Percentiles rank a stretch among this genome's conserved stretches.
phyloP scores from a whole-genome alignment of 805 yeast species.

The Blastobotrys parvus region DNA sequence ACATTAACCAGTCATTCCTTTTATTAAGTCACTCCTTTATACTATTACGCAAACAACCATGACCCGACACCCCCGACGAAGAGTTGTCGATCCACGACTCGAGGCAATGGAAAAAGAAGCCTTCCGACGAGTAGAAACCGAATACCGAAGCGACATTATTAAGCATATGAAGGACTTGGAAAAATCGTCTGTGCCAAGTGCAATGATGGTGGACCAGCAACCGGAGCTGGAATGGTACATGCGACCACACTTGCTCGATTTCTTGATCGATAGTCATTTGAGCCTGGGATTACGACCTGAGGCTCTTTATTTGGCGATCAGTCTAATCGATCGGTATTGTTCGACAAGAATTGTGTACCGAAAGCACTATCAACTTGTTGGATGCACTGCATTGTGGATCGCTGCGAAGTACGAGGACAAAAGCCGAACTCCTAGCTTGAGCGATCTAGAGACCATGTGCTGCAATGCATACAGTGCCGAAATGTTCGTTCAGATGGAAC shows the following conservation, averaged over 20 bases:
- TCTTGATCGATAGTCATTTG: conserved; percentile 57
- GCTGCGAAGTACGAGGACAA: conserved; percentile 77
- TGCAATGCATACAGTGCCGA: conserved; percentile 55
- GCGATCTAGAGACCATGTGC: conserved; percentile 65
- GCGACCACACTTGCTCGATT: conserved; percentile 71
- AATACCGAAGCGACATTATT: conserved; percentile 31
- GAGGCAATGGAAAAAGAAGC: conserved; percentile 13
- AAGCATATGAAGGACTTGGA: conserved; percentile 30
- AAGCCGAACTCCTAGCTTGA: conserved; percentile 63
- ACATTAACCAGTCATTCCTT: not conserved
- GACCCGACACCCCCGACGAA: not conserved
- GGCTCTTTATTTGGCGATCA: conserved; percentile 61
- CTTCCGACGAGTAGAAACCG: conserved; percentile 21
- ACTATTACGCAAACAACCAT: not conserved
- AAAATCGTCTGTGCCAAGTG: conserved; percentile 33
- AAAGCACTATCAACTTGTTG: conserved; percentile 83
- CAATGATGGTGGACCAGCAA: conserved; percentile 62
- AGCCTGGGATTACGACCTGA: conserved; percentile 56
- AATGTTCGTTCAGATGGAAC: conserved; percentile 68
- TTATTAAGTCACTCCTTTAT: not conserved
- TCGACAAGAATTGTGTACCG: conserved; percentile 76
- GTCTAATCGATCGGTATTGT: conserved; percentile 84
- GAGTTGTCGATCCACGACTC: conserved; percentile 5
- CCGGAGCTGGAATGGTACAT: conserved; percentile 73
- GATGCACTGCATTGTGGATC: conserved; percentile 88